These are phyloP conservation scores for Oxytropis ochrocephala DNA, from an alignment of 306 rosid genomes.

Conservation along the genomic window DNA sequence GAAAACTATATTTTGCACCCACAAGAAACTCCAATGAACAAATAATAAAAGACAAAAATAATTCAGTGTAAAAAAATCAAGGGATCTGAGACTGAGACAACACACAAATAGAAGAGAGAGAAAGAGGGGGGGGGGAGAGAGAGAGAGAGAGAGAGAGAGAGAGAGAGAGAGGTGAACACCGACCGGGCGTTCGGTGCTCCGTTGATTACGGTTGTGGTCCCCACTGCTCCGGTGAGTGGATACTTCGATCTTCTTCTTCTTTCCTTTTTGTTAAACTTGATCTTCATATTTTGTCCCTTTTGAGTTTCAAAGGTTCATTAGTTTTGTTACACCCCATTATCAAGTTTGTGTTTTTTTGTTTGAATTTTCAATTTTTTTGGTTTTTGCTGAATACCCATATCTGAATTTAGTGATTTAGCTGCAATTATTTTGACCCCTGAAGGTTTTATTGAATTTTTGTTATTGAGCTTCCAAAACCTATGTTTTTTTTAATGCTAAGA, in stretches of 20 bases:
- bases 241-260: slow-evolving; percentile 14
- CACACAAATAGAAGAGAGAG: not conserved
- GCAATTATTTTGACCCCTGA: not conserved
- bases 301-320: slow-evolving; percentile 4
- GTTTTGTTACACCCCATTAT: slow-evolving; percentile 3
- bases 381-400: not conserved
- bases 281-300: not conserved
- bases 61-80: not conserved
- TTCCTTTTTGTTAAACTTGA: not conserved
- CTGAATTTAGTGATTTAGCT: not conserved
- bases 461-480: not conserved
- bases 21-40: not conserved
- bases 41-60: not conserved
- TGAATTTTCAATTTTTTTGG: not conserved
- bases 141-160: slow-evolving; percentile 12
- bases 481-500: not conserved
- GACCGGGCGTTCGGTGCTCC: slow-evolving; percentile 26
- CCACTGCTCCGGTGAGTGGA: slow-evolving; percentile 17
- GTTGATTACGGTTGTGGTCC: slow-evolving; percentile 30
- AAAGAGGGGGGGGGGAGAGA: too few species aligned
- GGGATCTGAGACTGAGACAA: slow-evolving; percentile 19
- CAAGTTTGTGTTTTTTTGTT: not conserved
- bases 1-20: not conserved
- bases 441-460: not conserved
- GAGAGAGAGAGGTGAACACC: slow-evolving; percentile 21